Conservation (phyloP, 2,329 filamentous ascomycete genomes). For the Cytospora paraplurivora region DNA sequence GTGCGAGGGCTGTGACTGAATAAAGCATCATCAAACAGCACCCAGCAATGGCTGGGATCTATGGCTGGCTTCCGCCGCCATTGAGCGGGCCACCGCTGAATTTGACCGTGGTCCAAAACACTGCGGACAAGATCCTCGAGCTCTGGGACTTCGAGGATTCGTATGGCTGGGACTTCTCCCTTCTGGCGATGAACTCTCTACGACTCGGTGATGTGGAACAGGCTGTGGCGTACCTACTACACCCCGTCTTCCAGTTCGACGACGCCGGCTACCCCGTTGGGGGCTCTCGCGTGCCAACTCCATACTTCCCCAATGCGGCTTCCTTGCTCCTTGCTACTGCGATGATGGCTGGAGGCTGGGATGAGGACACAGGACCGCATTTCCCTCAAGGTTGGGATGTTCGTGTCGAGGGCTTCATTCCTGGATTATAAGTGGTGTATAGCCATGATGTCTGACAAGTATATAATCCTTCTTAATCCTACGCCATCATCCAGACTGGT, state of each 20-base stretch:
- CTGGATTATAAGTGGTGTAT: slow-evolving; percentile 36
- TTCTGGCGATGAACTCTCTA: slow-evolving; percentile 49
- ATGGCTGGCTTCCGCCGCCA: slow-evolving; percentile 46
- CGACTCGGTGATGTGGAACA: slow-evolving; percentile 43
- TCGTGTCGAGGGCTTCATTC: slow-evolving; percentile 50
- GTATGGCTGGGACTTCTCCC: slow-evolving; percentile 49
- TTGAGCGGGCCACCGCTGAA: slow-evolving; percentile 40
- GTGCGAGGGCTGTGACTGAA: not conserved
- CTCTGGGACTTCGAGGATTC: slow-evolving; percentile 44
- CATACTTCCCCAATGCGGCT: slow-evolving; percentile 57
- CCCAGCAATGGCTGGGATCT: slow-evolving; percentile 47
- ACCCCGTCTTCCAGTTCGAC: slow-evolving; percentile 56
- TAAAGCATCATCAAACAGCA: slow-evolving; percentile 32
- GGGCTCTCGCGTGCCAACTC: slow-evolving; percentile 55
- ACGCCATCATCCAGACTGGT: too few species aligned
- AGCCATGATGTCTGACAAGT: too few species aligned
- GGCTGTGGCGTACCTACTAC: slow-evolving; percentile 47
- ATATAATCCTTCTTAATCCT: too few species aligned
- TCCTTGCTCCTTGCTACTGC: slow-evolving; percentile 54
- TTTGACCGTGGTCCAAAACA: slow-evolving; percentile 40
- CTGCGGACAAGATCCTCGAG: slow-evolving; percentile 42
- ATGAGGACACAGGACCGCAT: slow-evolving; percentile 47
- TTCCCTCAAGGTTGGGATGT: slow-evolving; percentile 53
- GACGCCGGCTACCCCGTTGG: slow-evolving; percentile 58
- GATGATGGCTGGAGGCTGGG: slow-evolving; percentile 62